A percentile compares a stretch with the other conserved stretches of the same genome.
Evolutionary conservation across 23 red algal genomes (phyloP).

Genomic region (Pyropia yezoensis): DNA sequence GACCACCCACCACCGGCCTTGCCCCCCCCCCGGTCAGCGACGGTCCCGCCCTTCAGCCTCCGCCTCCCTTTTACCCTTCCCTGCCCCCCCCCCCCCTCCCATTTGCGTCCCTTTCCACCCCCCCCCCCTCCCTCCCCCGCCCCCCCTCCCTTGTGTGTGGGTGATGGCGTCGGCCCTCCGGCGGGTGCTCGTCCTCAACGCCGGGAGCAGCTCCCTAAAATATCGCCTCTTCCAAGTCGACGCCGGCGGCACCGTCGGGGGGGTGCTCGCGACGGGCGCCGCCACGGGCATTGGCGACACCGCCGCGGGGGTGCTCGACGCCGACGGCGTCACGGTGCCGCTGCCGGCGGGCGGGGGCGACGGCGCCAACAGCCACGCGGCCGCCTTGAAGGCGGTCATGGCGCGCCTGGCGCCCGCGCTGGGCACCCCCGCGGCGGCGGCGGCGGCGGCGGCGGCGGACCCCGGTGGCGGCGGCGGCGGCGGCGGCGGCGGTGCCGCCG

Average conservation of each 20-base stretch:
- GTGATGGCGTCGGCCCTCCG: too few species aligned
- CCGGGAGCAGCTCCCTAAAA: conserved; percentile 3
- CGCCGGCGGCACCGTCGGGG: not conserved
- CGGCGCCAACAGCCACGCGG: not conserved
- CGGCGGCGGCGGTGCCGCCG: too few species aligned
- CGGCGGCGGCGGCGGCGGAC: not conserved
- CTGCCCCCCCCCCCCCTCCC: too few species aligned
- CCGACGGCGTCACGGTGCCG: not conserved
- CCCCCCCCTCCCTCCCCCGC: too few species aligned
- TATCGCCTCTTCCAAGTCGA: not conserved
- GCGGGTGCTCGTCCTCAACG: conserved; percentile 11
- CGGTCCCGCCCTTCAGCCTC: too few species aligned
- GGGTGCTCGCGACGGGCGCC: not conserved
- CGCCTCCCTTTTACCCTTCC: too few species aligned
- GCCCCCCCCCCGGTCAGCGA: too few species aligned
- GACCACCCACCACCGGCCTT: too few species aligned
- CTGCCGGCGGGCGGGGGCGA: not conserved
- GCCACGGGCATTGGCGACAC: not conserved
- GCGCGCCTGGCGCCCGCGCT: not conserved
- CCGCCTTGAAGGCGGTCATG: not conserved
- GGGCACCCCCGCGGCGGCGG: too few species aligned
- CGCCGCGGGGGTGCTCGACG: not conserved
- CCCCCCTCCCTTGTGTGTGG: too few species aligned
- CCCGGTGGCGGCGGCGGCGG: too few species aligned
- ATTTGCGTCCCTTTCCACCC: too few species aligned